phyloP scores from a whole-genome alignment of 2,329 filamentous ascomycete species.

The Ophiosphaerella narmari region DNA sequence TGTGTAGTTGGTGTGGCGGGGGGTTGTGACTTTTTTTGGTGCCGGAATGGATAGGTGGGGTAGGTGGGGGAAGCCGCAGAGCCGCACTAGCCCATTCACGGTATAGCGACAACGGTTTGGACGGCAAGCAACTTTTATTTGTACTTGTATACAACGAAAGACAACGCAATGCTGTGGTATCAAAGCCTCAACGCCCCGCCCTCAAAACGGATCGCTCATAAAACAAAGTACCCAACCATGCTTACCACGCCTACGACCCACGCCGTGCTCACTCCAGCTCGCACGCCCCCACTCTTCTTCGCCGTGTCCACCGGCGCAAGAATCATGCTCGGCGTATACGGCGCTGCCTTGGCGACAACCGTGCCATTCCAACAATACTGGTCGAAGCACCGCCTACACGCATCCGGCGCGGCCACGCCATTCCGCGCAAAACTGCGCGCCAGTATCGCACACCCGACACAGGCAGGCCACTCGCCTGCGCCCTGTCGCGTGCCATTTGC shows the following conservation, averaged over 20 bases:
- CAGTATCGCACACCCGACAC: constrained; percentile 86
- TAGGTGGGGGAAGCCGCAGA: too few species aligned
- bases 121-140: too few species aligned
- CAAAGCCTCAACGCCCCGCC: too few species aligned
- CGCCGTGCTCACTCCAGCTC: constrained; percentile 6
- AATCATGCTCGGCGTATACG: constrained; percentile 34
- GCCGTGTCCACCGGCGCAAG: constrained; percentile 14
- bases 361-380: constrained; percentile 95
- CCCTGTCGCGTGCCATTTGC: constrained; percentile 76
- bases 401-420: constrained; percentile 67
- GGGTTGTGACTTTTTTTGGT: constrained; percentile 21
- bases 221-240: too few species aligned
- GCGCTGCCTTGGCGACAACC: constrained; percentile 41
- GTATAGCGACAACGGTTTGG: too few species aligned
- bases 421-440: constrained; percentile 76
- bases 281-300: constrained; percentile 27
- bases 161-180: too few species aligned
- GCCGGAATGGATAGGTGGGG: neutral
- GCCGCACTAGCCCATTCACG: too few species aligned
- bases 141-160: too few species aligned
- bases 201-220: too few species aligned
- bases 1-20: constrained; percentile 19
- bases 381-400: constrained; percentile 76
- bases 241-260: too few species aligned
- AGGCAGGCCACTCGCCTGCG: constrained; percentile 70